Evolutionary conservation across 192 early-diverging fungal genomes (phyloP), one percentile per base, ranked within the genome.

Genomic region (Coemansia aciculifera): DNA sequence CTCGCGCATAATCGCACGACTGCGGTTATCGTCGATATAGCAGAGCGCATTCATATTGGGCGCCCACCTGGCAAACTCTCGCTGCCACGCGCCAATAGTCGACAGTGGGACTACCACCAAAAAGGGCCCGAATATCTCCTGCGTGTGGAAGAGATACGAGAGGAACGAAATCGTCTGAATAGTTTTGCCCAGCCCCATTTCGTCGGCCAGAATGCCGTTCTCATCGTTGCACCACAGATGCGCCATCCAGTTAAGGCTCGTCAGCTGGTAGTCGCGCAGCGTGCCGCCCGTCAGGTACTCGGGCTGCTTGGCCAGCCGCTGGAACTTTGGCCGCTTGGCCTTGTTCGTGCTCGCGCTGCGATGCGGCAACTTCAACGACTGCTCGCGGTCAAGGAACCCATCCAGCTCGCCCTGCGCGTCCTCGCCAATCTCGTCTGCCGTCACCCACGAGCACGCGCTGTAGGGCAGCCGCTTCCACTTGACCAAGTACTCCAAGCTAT

Each of bases 121-220:
- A 77, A 92, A 95, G 8, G 98, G 98, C 6, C 98, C 98, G 72
- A 90, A 97, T 5, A 96, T 77, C 32, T 92, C 67, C 65, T 90
- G 86, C 9, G 86, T 84, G 77, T 98, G 90, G 75, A 94, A 94
- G 12, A 99, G 81, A 59, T 94, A 95, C 24, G 88, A 90, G 17
- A 98, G 82, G 68, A 98, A 95, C 24, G 93, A 91, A 60, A 98
- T 95, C 2, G 94, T 95, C 80, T 99, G 98, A 2, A 99, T 87
- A 0, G 98, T 98, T 83, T 99, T 99, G 5, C 98, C 98, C 19
- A 97, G 78, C 17, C 94, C 91, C 93, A 91, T 89, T 82, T 98
- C 97, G 71, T 98, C 97, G 0, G 97, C 98, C 37, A 98, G 68
- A 66, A 99, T 98, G 5, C 97, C 98, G 72, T 98, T 98, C 75